These are phyloP conservation scores for Filobasidium floriforme DNA, from an alignment of 768 basidiomycete species.

Conservation along the genomic window DNA sequence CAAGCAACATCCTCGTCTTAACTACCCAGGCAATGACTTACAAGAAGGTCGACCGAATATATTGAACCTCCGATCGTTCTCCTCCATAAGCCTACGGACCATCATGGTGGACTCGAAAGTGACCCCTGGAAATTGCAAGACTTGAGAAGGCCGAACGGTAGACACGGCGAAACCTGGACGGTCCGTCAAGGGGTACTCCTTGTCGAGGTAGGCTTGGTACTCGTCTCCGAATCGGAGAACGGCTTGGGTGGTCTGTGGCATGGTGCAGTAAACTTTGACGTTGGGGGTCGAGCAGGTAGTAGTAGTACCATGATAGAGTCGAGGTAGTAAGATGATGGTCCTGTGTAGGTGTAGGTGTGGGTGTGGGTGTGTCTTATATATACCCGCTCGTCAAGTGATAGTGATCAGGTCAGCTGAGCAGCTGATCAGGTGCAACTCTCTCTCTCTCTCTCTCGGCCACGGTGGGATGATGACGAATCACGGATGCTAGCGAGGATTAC, in stretches of 20 bases:
- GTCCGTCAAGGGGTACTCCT: background rate
- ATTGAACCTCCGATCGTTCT: slow-evolving; percentile 33
- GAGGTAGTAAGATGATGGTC: too few species aligned
- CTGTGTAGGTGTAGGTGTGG: too few species aligned
- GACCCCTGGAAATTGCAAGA: slow-evolving; percentile 31
- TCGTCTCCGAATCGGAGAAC: background rate
- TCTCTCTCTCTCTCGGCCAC: too few species aligned
- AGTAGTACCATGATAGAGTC: too few species aligned
- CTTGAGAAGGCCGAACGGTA: slow-evolving; percentile 24
- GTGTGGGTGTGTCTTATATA: too few species aligned
- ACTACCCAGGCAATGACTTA: slow-evolving; percentile 14
- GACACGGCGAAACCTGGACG: slow-evolving; percentile 25
- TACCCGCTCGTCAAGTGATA: too few species aligned
- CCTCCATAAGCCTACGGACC: slow-evolving; percentile 25
- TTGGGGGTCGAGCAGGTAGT: too few species aligned
- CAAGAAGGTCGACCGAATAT: slow-evolving; percentile 28
- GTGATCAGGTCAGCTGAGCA: too few species aligned
- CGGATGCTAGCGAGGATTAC: too few species aligned
- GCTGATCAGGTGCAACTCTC: too few species aligned
- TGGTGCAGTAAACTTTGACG: background rate
- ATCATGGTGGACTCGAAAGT: slow-evolving; percentile 24
- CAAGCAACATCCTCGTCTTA: background rate
- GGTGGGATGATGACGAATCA: too few species aligned
- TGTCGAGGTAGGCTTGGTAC: background rate
- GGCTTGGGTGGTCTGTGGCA: background rate